These are phyloP conservation scores for Malbranchea zuffiana DNA, from an alignment of 2,329 filamentous ascomycete genomes.

Conservation along the genomic window DNA sequence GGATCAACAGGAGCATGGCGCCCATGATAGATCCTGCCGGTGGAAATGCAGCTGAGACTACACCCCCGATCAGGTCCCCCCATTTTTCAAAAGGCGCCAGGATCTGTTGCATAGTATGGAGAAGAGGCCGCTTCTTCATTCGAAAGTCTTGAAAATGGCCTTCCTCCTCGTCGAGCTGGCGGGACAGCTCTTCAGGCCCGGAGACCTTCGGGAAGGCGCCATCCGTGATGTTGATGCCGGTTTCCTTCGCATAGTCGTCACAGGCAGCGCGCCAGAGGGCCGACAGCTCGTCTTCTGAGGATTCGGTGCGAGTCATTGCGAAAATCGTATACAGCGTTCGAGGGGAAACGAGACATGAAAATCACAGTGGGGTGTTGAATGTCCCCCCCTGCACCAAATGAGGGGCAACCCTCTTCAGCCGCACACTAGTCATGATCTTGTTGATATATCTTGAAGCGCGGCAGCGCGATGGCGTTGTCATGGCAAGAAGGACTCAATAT, in stretches of 20 bases:
- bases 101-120: slow-evolving; percentile 2
- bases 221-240: background rate
- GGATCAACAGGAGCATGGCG: slow-evolving; percentile 1
- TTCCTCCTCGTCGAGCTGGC: background rate
- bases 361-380: no score
- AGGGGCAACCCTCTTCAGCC: no score
- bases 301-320: background rate
- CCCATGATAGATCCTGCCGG: slow-evolving; percentile 2
- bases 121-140: slow-evolving; percentile 3
- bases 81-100: slow-evolving; percentile 3
- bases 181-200: background rate
- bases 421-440: no score
- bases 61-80: background rate
- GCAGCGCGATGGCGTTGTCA: no score
- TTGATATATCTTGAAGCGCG: no score
- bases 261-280: background rate
- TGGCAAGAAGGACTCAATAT: no score
- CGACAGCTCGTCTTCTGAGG: background rate
- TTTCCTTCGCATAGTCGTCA: background rate
- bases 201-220: background rate
- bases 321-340: background rate
- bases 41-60: background rate
- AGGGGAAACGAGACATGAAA: no score
- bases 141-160: slow-evolving; percentile 2
- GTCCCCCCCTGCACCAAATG: no score